Evolutionary conservation across 78 protist genomes (phyloP), one percentile per base, ranked within the genome.

Genomic region (Cavenderia fasciculata): DNA sequence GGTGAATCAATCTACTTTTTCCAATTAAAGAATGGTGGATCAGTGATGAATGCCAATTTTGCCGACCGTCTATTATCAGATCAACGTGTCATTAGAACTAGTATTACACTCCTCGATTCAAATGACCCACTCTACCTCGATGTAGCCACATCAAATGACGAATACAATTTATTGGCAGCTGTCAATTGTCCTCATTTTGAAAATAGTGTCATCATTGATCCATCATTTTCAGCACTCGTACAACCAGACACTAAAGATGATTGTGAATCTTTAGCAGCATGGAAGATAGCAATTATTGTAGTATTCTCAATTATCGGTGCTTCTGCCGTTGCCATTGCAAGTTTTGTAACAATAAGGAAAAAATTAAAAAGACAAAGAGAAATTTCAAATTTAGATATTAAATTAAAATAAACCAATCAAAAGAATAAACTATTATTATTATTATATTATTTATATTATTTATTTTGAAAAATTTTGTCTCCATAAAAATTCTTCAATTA

Each of bases 391-490:
- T n/a, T n/a, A n/a, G n/a, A n/a, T n/a, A n/a, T n/a, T n/a, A n/a
- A n/a, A n/a, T n/a, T n/a, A n/a, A n/a, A n/a, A n/a, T n/a, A n/a
- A n/a, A n/a, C n/a, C n/a, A n/a, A n/a, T n/a, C n/a, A n/a, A n/a
- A n/a, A n/a, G n/a, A n/a, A n/a, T n/a, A n/a, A n/a, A n/a, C n/a
- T n/a, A n/a, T n/a, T n/a, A n/a, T n/a, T n/a, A n/a, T n/a, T n/a
- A n/a, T n/a, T n/a, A n/a, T n/a, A n/a, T n/a, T n/a, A n/a, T n/a
- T n/a, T n/a, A n/a, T 49, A 49, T 18, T 27, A 10, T 59, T 68
- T 82, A 82, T 82, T 82, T 82, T 44, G 68, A 56, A 41, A 82
- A 68, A 44, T 82, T 78, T 82, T 82, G 90, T 82, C 68, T 82
- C 61, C 61, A 82, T 29, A 82, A 57, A 29, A 56, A 82, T 25